Evolutionary conservation across 1,284 basidiomycete species (phyloP).

Genomic region (Naganishia sp.): DNA sequence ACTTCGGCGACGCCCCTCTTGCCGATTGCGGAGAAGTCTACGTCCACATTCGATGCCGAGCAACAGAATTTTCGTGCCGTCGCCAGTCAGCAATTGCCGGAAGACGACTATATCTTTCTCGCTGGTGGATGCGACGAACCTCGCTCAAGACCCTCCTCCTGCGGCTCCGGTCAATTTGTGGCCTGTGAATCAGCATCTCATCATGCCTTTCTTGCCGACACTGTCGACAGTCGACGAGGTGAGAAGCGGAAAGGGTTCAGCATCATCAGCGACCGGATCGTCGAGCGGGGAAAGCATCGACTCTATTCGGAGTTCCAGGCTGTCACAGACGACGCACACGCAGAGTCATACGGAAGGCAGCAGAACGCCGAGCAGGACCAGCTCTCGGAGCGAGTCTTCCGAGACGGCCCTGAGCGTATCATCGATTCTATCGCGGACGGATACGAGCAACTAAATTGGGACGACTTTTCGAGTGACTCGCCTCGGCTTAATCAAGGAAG

Average conservation of each 20-base stretch:
- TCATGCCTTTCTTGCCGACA: constrained; percentile 26
- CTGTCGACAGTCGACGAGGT: constrained; percentile 23
- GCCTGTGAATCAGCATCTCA: constrained; percentile 16
- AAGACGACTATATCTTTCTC: constrained; percentile 29
- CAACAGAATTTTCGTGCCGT: constrained; percentile 25
- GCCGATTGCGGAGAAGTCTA: not conserved
- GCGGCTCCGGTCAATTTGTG: not conserved
- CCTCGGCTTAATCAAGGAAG: not conserved
- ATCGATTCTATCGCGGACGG: constrained; percentile 21
- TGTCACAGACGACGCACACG: constrained; percentile 4
- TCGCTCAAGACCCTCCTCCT: not conserved
- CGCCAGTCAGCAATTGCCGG: constrained; percentile 12
- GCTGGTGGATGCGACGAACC: not conserved
- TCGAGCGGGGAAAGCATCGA: constrained; percentile 13
- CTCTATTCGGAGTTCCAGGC: not conserved
- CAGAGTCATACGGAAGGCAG: constrained; percentile 3
- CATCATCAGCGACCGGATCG: constrained; percentile 14
- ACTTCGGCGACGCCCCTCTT: constrained; percentile 13
- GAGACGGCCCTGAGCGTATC: constrained; percentile 19
- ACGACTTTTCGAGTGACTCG: not conserved
- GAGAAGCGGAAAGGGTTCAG: constrained; percentile 20
- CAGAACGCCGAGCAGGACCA: constrained; percentile 13
- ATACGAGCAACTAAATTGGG: constrained; percentile 16
- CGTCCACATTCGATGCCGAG: not conserved
- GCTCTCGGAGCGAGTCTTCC: constrained; percentile 1